These are phyloP conservation scores for Berkeleyomyces rouxiae DNA, from an alignment of 2,329 filamentous ascomycete genomes.

Conservation along the genomic window DNA sequence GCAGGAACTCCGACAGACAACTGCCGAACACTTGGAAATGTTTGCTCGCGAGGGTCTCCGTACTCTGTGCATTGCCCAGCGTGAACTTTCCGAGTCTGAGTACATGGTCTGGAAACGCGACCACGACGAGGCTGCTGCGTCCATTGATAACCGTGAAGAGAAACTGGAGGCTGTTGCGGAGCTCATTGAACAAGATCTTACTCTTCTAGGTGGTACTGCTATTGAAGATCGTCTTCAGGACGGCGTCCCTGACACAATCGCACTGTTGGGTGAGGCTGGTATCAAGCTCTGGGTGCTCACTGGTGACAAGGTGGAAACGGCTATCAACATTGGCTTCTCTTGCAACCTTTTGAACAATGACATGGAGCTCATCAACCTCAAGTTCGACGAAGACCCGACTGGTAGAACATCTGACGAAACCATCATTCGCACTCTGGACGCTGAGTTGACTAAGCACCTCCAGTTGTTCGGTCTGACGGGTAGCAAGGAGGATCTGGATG, in stretches of 20 bases:
- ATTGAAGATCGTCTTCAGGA: conserved; percentile 96
- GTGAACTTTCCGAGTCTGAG: conserved; percentile 62
- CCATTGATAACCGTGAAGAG: conserved; percentile 75
- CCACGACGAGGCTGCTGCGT: conserved; percentile 72
- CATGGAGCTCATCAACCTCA: conserved; percentile 89
- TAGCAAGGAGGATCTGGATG: conserved; percentile 66
- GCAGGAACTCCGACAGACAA: conserved; percentile 61
- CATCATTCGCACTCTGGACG: conserved; percentile 42
- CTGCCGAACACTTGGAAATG: conserved; percentile 89
- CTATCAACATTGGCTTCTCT: conserved; percentile 98
- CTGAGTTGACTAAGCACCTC: conserved; percentile 59
- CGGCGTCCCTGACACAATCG: conserved; percentile 90
- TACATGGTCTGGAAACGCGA: conserved; percentile 73
- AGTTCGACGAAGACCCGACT: conserved; percentile 57
- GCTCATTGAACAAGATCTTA: conserved; percentile 77
- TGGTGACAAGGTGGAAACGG: conserved; percentile 96
- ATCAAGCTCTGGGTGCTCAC: conserved; percentile 98
- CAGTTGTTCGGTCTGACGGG: conserved; percentile 62
- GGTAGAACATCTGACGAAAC: conserved; percentile 30
- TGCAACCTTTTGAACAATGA: conserved; percentile 95
- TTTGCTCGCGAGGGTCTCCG: conserved; percentile 90
- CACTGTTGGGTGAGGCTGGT: conserved; percentile 74
- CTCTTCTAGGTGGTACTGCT: conserved; percentile 78
- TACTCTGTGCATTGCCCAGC: conserved; percentile 84
- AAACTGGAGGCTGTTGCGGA: conserved; percentile 84